A percentile compares a stretch with the other conserved stretches of the same genome.
phyloP scores from a whole-genome alignment of 495 filamentous ascomycete genomes.

The Haplographium delicatum region DNA sequence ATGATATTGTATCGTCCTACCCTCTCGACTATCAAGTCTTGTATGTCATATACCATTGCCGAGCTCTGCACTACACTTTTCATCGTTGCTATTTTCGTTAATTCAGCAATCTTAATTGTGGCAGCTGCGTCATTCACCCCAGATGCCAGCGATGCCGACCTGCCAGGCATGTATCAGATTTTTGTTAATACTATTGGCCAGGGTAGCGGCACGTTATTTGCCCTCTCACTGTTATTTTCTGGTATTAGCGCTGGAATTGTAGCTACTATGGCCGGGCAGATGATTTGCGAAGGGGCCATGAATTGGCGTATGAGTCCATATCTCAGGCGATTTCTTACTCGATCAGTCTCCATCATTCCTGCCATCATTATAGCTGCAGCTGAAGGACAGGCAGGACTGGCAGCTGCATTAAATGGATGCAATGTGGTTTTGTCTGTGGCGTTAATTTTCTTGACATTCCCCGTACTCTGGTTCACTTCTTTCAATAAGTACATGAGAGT shows the following conservation, averaged over 20 bases:
- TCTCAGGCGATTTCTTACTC: conserved; percentile 66
- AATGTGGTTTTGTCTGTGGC: conserved; percentile 43
- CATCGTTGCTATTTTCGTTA: conserved; percentile 84
- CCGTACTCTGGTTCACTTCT: conserved; percentile 43
- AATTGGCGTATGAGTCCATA: conserved; percentile 67
- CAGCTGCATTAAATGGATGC: conserved; percentile 34
- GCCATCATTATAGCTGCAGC: conserved; percentile 74
- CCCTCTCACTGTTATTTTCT: conserved; percentile 67
- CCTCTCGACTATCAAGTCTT: conserved; percentile 67
- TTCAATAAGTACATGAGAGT: conserved; percentile 41
- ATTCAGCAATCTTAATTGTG: conserved; percentile 83
- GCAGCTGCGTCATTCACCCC: conserved; percentile 67
- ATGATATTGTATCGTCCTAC: conserved; percentile 71
- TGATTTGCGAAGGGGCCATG: conserved; percentile 76
- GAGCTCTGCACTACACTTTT: conserved; percentile 70
- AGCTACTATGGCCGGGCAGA: conserved; percentile 79
- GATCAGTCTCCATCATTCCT: conserved; percentile 67
- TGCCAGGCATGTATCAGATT: conserved; percentile 7
- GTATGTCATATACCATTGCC: conserved; percentile 70
- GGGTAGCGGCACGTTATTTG: conserved; percentile 69
- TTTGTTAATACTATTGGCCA: conserved; percentile 10
- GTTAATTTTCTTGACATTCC: conserved; percentile 42
- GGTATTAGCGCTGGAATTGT: conserved; percentile 75
- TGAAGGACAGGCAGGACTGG: conserved; percentile 49
- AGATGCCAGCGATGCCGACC: conserved; percentile 7